These are phyloP conservation scores for Silene noctiflora DNA, from an alignment of 179 eudicot species.

Conservation along the genomic window DNA sequence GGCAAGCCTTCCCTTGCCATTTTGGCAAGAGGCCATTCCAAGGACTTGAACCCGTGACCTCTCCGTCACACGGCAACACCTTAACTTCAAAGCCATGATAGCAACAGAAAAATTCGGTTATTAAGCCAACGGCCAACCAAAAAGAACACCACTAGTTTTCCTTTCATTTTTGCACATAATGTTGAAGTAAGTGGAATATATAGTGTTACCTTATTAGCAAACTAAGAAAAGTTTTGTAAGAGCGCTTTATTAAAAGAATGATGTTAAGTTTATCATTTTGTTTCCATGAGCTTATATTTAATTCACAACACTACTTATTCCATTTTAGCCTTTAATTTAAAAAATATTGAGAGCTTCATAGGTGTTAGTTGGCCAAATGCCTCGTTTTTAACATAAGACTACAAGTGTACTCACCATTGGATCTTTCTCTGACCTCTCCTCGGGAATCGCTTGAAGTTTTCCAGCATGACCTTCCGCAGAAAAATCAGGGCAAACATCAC, in stretches of 20 bases:
- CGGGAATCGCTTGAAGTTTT: conserved; percentile 24
- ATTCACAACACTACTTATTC: neutral
- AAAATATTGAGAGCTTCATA: neutral
- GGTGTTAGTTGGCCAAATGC: neutral
- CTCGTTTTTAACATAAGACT: neutral
- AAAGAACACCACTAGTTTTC: neutral
- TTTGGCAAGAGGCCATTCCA: too few relatives aligned
- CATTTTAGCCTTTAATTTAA: neutral
- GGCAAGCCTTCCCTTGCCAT: too few relatives aligned
- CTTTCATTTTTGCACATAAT: neutral
- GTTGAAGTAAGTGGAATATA: neutral
- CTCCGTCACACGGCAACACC: too few relatives aligned
- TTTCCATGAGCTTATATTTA: neutral
- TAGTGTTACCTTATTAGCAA: neutral
- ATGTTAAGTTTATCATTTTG: neutral
- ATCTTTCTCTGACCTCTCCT: conserved; percentile 25
- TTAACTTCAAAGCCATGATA: neutral
- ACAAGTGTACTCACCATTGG: conserved; percentile 35
- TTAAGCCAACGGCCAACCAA: neutral
- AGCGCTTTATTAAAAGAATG: neutral
- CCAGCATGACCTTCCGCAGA: conserved; percentile 25
- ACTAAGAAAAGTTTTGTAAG: neutral
- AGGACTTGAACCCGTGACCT: too few relatives aligned
- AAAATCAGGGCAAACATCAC: conserved; percentile 29
- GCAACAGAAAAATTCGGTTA: neutral